Conservation (phyloP, 345 rosid species). For the Populus davidiana region DNA sequence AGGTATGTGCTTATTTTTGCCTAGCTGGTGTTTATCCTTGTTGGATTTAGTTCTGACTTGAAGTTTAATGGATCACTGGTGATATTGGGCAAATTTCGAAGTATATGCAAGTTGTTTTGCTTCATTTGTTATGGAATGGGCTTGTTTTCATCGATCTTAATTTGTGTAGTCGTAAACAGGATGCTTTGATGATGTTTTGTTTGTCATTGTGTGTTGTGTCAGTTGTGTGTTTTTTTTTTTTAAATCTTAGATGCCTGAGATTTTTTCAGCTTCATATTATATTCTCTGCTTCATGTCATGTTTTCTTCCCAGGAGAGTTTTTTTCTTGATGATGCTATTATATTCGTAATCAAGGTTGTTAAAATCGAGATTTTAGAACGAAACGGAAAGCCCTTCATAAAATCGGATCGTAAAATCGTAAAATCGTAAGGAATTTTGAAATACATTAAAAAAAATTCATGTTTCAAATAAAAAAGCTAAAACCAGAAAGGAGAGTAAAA, state of each 20-base stretch:
- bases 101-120: neutral
- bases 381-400: too few relatives aligned
- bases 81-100: neutral
- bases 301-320: neutral
- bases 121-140: neutral
- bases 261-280: neutral
- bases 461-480: too few relatives aligned
- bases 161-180: too few relatives aligned
- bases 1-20: slow-evolving; percentile 39
- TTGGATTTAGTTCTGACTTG: neutral
- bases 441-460: too few relatives aligned
- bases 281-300: neutral
- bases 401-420: too few relatives aligned
- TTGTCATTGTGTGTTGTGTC: neutral
- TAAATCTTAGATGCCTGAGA: neutral
- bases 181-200: neutral
- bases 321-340: slow-evolving; percentile 7
- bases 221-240: neutral
- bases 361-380: too few relatives aligned
- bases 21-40: neutral
- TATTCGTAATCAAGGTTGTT: too few relatives aligned
- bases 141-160: neutral
- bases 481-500: too few relatives aligned
- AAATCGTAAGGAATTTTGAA: too few relatives aligned
- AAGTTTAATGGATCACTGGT: neutral